phyloP scores from a whole-genome alignment of 1,284 basidiomycete species.

The Exsudoporus floridanus region DNA sequence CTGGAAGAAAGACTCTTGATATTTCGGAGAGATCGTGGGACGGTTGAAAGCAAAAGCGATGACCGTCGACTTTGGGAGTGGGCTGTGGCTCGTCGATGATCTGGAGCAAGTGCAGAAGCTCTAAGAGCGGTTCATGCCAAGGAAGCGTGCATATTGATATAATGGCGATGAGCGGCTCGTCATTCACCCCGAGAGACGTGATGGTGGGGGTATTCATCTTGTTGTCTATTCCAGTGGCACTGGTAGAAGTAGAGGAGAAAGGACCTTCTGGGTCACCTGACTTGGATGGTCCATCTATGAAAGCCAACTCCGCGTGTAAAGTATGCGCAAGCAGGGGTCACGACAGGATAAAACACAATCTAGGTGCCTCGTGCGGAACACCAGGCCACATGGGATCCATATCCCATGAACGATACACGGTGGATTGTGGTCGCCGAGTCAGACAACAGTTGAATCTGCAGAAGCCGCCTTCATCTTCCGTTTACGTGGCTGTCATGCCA shows the following conservation, averaged over 20 bases:
- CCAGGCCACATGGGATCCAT: neutral
- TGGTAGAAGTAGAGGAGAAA: constrained; percentile 4
- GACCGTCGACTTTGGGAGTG: neutral
- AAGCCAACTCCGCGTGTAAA: constrained; percentile 5
- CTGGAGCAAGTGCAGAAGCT: constrained; percentile 12
- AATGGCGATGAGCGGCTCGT: neutral
- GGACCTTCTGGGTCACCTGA: constrained; percentile 11
- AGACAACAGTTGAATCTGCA: neutral
- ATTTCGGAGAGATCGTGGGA: constrained; percentile 18
- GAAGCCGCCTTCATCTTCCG: neutral
- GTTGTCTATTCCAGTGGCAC: constrained; percentile 15
- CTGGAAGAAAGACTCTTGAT: constrained; percentile 16
- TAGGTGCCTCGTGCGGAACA: neutral
- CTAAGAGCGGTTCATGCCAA: constrained; percentile 14
- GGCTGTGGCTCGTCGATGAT: constrained; percentile 4
- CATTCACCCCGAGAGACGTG: constrained; percentile 10
- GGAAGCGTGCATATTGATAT: neutral
- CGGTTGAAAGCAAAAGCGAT: constrained; percentile 21
- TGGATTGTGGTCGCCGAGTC: neutral
- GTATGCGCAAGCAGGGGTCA: neutral
- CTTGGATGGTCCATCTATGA: neutral
- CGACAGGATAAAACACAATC: neutral
- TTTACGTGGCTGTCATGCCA: neutral
- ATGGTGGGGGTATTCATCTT: neutral
- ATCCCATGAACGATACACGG: neutral